These are phyloP conservation scores for Colletotrichum caudatum DNA, from an alignment of 2,329 filamentous ascomycete genomes.

Conservation along the genomic window DNA sequence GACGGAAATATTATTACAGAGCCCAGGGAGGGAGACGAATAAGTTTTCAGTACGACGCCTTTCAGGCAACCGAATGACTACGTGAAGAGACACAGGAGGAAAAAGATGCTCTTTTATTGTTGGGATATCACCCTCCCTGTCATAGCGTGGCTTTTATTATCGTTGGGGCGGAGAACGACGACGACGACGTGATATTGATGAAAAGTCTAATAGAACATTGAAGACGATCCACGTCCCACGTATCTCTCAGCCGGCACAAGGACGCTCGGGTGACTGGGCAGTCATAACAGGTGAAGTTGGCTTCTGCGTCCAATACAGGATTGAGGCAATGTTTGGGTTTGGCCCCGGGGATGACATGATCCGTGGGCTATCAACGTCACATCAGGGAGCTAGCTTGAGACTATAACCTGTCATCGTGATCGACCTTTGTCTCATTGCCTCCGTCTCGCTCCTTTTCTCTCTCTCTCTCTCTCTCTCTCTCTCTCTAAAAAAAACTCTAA, in stretches of 20 bases:
- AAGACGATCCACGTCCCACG: not conserved
- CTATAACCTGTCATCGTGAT: not conserved
- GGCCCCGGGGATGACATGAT: not conserved
- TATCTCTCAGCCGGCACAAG: not conserved
- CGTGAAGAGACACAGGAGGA: not conserved
- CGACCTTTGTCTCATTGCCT: too few relatives aligned
- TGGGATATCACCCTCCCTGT: not conserved
- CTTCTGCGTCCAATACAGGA: not conserved
- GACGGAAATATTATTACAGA: not conserved
- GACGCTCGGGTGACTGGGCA: not conserved
- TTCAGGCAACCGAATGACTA: not conserved
- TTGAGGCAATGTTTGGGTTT: not conserved
- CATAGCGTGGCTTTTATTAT: not conserved
- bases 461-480: too few relatives aligned
- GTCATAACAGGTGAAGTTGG: not conserved
- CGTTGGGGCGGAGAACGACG: not conserved
- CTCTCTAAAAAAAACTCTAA: too few relatives aligned
- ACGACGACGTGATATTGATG: not conserved
- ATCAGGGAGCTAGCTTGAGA: not conserved
- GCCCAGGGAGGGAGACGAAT: not conserved
- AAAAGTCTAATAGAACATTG: not conserved
- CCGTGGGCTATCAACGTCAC: not conserved
- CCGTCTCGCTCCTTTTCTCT: too few relatives aligned
- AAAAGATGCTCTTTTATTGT: not conserved
- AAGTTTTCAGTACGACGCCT: not conserved